These are phyloP conservation scores for Solanum clarkiae DNA, from an alignment of 257 asterid species.

Conservation along the genomic window DNA sequence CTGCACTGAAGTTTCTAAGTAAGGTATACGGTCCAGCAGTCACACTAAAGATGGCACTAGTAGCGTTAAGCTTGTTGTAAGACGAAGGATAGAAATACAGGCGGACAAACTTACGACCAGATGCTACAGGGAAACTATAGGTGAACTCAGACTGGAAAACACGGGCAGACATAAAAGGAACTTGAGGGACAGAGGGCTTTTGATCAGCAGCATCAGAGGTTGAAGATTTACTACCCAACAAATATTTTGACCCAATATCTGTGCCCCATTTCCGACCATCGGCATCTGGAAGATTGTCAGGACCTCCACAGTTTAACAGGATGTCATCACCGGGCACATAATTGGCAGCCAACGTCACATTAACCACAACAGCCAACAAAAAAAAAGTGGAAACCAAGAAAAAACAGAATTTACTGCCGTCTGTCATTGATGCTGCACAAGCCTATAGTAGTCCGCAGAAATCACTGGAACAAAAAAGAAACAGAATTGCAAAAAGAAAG, in stretches of 20 bases:
- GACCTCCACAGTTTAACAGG: constrained; percentile 81
- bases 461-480: not conserved
- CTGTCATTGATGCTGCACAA: not conserved
- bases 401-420: not conserved
- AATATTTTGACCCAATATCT: constrained; percentile 62
- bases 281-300: constrained; percentile 38
- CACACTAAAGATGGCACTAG: constrained; percentile 52
- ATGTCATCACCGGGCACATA: constrained; percentile 61
- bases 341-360: constrained; percentile 6
- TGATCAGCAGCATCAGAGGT: constrained; percentile 41
- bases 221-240: constrained; percentile 6
- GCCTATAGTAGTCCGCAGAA: not conserved
- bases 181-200: constrained; percentile 64
- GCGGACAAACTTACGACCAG: constrained; percentile 74
- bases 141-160: constrained; percentile 62
- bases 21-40: constrained; percentile 42
- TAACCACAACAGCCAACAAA: not conserved
- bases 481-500: not conserved
- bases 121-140: constrained; percentile 67
- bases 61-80: constrained; percentile 41
- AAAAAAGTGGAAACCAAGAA: not conserved
- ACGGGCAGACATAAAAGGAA: constrained; percentile 86
- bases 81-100: constrained; percentile 72
- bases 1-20: constrained; percentile 67
- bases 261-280: constrained; percentile 74